These are phyloP conservation scores for Cladosporium sp. DNA, from an alignment of 2,329 filamentous ascomycete genomes.

Conservation along the genomic window DNA sequence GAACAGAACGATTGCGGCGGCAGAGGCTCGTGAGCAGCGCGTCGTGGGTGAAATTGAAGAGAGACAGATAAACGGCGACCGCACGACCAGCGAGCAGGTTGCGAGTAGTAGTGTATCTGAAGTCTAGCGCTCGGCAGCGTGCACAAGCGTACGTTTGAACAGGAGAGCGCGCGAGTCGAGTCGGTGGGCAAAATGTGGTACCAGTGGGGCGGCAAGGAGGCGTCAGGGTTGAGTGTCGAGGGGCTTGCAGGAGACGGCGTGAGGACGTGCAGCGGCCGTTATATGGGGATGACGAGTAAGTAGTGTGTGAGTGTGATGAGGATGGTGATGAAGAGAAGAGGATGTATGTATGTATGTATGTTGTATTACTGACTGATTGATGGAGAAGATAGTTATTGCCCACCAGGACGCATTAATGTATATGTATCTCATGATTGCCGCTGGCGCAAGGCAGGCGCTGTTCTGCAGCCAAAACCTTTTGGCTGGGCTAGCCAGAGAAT, in stretches of 20 bases:
- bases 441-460: constrained; percentile 17
- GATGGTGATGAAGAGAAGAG: background rate
- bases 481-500: constrained; percentile 17
- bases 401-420: background rate
- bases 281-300: constrained; percentile 18
- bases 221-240: constrained; percentile 23
- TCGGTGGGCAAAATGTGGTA: constrained; percentile 28
- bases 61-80: constrained; percentile 24
- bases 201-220: constrained; percentile 26
- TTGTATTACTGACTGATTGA: background rate
- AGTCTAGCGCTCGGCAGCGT: constrained; percentile 2
- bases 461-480: constrained; percentile 9
- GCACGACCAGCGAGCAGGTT: constrained; percentile 27
- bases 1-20: constrained; percentile 6
- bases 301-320: constrained; percentile 16
- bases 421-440: background rate
- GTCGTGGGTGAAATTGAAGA: constrained; percentile 15
- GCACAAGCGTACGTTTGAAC: constrained; percentile 20
- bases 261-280: constrained; percentile 17
- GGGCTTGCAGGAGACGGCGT: constrained; percentile 22
- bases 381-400: background rate
- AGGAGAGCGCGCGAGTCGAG: constrained; percentile 20
- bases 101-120: constrained; percentile 17
- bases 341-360: background rate
- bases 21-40: constrained; percentile 14